Evolutionary conservation across 2,329 filamentous ascomycete species (phyloP).

Genomic region (Claviceps sp.): DNA sequence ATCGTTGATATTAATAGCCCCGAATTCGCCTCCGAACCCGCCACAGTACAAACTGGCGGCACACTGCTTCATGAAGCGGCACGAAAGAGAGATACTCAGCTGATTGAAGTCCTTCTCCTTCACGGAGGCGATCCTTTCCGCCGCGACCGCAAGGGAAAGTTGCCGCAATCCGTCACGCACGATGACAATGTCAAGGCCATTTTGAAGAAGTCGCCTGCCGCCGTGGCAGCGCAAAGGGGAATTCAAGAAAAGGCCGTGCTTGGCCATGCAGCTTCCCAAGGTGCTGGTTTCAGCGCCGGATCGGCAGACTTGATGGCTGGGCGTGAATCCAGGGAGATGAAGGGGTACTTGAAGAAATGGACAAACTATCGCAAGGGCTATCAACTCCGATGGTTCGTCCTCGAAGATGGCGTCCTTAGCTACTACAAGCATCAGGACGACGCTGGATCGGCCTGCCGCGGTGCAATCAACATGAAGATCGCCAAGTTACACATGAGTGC

Average conservation of each 20-base stretch:
- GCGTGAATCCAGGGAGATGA: slow-evolving; percentile 91
- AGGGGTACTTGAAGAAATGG: slow-evolving; percentile 98
- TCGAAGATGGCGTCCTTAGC: slow-evolving; percentile 92
- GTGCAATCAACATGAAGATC: slow-evolving; percentile 98
- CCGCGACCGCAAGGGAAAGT: slow-evolving; percentile 84
- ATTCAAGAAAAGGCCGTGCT: slow-evolving; percentile 97
- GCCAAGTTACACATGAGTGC: slow-evolving; percentile 90
- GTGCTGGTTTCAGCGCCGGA: slow-evolving; percentile 31
- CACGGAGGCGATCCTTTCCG: slow-evolving; percentile 95
- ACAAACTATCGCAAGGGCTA: slow-evolving; percentile 97
- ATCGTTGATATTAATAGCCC: slow-evolving; percentile 85
- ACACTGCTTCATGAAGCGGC: slow-evolving; percentile 90
- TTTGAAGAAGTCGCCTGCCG: slow-evolving; percentile 86
- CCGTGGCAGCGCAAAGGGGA: slow-evolving; percentile 82
- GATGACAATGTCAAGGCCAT: slow-evolving; percentile 82
- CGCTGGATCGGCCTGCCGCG: slow-evolving; percentile 86
- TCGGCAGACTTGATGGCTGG: slow-evolving; percentile 52
- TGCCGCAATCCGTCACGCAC: slow-evolving; percentile 92
- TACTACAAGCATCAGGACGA: slow-evolving; percentile 99
- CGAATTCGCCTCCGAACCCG: slow-evolving; percentile 71
- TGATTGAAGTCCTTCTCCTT: slow-evolving; percentile 81
- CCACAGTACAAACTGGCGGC: slow-evolving; percentile 70
- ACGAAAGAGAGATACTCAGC: slow-evolving; percentile 68
- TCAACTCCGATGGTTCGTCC: slow-evolving; percentile 92
- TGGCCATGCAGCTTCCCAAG: slow-evolving; percentile 52